A percentile compares a stretch with the other conserved stretches of the same genome.
Evolutionary conservation across 2,329 filamentous ascomycete genomes (phyloP).

Genomic region (Arthroderma sp.): DNA sequence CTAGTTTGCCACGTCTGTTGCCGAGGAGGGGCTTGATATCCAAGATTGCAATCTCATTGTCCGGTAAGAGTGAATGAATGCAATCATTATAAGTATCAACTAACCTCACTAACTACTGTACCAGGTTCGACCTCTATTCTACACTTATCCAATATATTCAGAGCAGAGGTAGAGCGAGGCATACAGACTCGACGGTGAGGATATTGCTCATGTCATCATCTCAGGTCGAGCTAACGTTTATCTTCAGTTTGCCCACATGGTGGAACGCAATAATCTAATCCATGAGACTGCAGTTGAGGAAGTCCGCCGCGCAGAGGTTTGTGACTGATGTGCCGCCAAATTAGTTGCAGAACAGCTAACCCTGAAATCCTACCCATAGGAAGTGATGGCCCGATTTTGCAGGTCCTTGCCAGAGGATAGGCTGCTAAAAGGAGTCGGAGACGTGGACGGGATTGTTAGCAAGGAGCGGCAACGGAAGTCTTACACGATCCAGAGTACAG

Average conservation of each 20-base stretch:
- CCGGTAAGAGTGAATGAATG: slow-evolving; percentile 22
- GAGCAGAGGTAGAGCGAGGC: slow-evolving; percentile 75
- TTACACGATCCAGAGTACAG: slow-evolving; percentile 53
- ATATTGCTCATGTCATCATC: neutral
- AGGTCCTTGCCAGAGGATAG: slow-evolving; percentile 61
- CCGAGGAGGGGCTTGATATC: slow-evolving; percentile 55
- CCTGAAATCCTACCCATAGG: slow-evolving; percentile 20
- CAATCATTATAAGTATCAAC: neutral
- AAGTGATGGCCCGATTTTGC: slow-evolving; percentile 63
- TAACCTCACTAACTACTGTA: slow-evolving; percentile 28
- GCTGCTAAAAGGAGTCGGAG: slow-evolving; percentile 49
- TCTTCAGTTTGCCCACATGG: slow-evolving; percentile 61
- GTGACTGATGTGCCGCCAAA: neutral
- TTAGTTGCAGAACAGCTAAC: neutral
- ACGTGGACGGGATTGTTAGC: slow-evolving; percentile 45
- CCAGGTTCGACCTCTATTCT: slow-evolving; percentile 69
- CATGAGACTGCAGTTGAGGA: slow-evolving; percentile 48
- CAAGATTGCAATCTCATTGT: slow-evolving; percentile 55
- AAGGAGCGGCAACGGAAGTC: slow-evolving; percentile 41
- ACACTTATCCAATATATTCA: slow-evolving; percentile 95
- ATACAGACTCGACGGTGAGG: slow-evolving; percentile 51
- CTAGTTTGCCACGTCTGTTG: slow-evolving; percentile 51
- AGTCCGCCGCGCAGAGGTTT: slow-evolving; percentile 35
- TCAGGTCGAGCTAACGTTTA: slow-evolving; percentile 6
- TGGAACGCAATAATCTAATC: slow-evolving; percentile 59